Evolutionary conservation across 139 green algal genomes (phyloP).

Genomic region (Micractinium conductrix): DNA sequence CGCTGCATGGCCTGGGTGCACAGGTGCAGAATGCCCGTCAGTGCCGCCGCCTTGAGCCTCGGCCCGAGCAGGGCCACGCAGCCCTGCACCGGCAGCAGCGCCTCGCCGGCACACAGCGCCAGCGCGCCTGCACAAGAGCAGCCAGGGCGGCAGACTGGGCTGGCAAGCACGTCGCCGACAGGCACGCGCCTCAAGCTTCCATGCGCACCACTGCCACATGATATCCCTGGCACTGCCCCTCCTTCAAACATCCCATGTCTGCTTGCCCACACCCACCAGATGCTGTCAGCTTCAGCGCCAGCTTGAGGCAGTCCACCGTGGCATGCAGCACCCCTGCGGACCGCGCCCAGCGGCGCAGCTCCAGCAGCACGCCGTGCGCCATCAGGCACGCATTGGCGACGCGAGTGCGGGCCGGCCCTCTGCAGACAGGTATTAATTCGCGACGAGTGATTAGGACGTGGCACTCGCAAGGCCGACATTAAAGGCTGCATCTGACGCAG

Average conservation of each 20-base stretch:
- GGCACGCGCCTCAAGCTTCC: too few relatives aligned
- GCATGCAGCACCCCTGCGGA: slow-evolving; percentile 23
- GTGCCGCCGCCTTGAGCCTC: slow-evolving; percentile 15
- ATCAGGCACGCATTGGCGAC: slow-evolving; percentile 24
- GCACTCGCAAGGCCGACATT: too few relatives aligned
- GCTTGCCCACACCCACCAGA: background rate
- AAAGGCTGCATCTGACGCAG: too few relatives aligned
- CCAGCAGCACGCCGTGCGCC: slow-evolving; percentile 15
- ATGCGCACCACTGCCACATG: too few relatives aligned
- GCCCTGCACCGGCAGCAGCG: slow-evolving; percentile 24
- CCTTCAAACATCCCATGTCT: too few relatives aligned
- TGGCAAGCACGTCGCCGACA: too few relatives aligned
- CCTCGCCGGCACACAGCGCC: slow-evolving; percentile 4
- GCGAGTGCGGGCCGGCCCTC: background rate
- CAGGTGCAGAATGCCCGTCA: slow-evolving; percentile 1
- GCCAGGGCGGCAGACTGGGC: too few relatives aligned
- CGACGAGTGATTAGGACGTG: too few relatives aligned
- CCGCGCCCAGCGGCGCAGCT: slow-evolving; percentile 12
- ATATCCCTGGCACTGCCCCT: too few relatives aligned
- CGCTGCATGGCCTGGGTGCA: slow-evolving; percentile 17
- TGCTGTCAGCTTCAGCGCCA: slow-evolving; percentile 23
- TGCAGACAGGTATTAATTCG: too few relatives aligned
- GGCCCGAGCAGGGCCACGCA: slow-evolving; percentile 20
- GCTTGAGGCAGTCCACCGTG: slow-evolving; percentile 32
- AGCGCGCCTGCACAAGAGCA: slow-evolving; percentile 28